phyloP scores from a whole-genome alignment of 768 basidiomycete species.

The Leccinum boreale region DNA sequence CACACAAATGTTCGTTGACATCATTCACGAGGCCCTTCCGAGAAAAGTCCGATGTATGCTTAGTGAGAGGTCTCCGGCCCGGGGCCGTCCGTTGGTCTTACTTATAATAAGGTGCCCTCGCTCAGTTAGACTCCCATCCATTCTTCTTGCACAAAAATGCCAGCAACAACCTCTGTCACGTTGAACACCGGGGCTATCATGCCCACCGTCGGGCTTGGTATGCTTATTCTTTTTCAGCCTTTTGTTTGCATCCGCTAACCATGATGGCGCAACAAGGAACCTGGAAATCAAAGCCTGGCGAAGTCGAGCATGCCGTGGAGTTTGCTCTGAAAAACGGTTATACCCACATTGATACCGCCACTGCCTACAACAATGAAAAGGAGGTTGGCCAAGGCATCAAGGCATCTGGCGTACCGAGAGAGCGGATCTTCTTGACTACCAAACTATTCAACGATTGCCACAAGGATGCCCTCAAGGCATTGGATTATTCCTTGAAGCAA shows the following conservation, averaged over 20 bases:
- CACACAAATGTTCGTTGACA: neutral
- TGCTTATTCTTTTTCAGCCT: neutral
- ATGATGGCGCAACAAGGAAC: constrained; percentile 46
- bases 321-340: constrained; percentile 74
- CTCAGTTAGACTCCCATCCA: neutral
- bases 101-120: neutral
- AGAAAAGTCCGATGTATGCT: constrained; percentile 2
- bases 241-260: neutral
- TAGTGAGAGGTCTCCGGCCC: neutral
- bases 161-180: constrained; percentile 45
- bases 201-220: constrained; percentile 68
- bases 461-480: constrained; percentile 50
- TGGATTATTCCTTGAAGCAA: constrained; percentile 60
- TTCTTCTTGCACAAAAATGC: constrained; percentile 30
- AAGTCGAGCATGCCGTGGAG: constrained; percentile 74
- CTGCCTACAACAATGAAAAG: constrained; percentile 70
- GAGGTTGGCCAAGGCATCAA: constrained; percentile 82
- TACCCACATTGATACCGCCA: constrained; percentile 67
- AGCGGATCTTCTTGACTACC: constrained; percentile 77
- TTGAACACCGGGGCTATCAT: constrained; percentile 77
- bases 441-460: constrained; percentile 68
- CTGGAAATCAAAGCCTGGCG: constrained; percentile 71
- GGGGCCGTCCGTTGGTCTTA: neutral
- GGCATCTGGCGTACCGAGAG: constrained; percentile 66
- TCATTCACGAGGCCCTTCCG: neutral